Conservation (phyloP, 768 basidiomycete species). For the Trametes cubensis region DNA sequence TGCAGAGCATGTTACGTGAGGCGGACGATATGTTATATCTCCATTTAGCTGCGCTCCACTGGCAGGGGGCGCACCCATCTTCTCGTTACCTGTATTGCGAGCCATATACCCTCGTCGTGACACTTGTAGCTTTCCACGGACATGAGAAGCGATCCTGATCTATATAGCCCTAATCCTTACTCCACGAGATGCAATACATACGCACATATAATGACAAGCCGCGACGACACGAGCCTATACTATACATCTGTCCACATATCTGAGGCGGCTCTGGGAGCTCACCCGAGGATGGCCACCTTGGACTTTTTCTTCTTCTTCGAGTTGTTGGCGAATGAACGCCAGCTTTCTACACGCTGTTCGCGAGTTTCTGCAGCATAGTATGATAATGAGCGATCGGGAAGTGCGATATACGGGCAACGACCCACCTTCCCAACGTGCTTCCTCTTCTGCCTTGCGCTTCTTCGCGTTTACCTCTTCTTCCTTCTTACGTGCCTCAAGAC, state of each 20-base stretch:
- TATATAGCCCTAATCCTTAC: neutral
- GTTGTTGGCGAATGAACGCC: slow-evolving; percentile 70
- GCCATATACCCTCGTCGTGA: slow-evolving; percentile 6
- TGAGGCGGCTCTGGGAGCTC: slow-evolving; percentile 4
- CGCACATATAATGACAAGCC: neutral
- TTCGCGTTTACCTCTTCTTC: slow-evolving; percentile 77
- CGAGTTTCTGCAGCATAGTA: slow-evolving; percentile 43
- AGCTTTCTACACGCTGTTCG: slow-evolving; percentile 82
- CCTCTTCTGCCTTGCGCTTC: slow-evolving; percentile 90
- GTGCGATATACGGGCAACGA: no score
- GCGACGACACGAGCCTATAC: neutral
- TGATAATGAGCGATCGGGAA: no score
- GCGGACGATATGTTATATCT: neutral
- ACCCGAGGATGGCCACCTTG: slow-evolving; percentile 47
- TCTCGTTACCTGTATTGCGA: neutral
- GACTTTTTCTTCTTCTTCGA: slow-evolving; percentile 85
- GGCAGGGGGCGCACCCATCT: slow-evolving; percentile 6
- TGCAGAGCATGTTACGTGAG: no score
- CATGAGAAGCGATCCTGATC: neutral
- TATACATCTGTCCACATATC: neutral
- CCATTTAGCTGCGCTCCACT: neutral
- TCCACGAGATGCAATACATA: slow-evolving; percentile 2
- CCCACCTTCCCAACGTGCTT: slow-evolving; percentile 87
- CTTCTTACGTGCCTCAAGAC: slow-evolving; percentile 89
- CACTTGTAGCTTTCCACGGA: no score